Evolutionary conservation across 2,329 filamentous ascomycete genomes (phyloP), one percentile per base, ranked within the genome.

Genomic region (Calonectria pauciramosa): DNA sequence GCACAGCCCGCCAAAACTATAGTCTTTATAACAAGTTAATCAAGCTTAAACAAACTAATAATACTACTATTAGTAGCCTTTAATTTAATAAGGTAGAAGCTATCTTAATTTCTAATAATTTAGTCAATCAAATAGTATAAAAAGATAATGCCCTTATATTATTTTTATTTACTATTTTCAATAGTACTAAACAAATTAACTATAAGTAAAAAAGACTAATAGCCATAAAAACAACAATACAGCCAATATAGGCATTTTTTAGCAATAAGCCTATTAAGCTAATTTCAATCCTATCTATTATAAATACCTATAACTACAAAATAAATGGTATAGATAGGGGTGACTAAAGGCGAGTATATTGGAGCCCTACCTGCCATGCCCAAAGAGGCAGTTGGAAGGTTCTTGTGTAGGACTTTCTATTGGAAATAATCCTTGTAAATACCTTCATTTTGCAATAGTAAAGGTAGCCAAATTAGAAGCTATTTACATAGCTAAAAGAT

Each of bases 141-240:
- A 68, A 68, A 59, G 66, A 68, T 23, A 68, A 68, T 56, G 49
- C 65, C 65, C 65, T 66, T 52, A 13, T 47, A 14, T 67, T 71
- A 41, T 51, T 72, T 23, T 30, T 72, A 23, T 60, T 30, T 2
- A 68, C 60, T n/a, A n/a, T n/a, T n/a, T n/a, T n/a, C n/a, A n/a
- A n/a, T n/a, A n/a, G n/a, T n/a, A 56, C 9, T 41, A 18, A 41
- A 18, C 3, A 18, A 14, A 18, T 41, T 41, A 14, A 16, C 38
- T 41, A 9, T 41, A 16, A 41, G 9, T 14, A 18, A 9, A 41
- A 41, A 41, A 41, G 16, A 14, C 38, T 14, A 14, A 41, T 9
- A 41, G 60, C 68, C 16, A 41, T 41, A 41, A 41, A 41, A 41
- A 41, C 7, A 16, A 4, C 7, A 16, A 18, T 18, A 41, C 38